Conservation (phyloP, 805 yeast genomes). For the Dipodascus geniculatus region DNA sequence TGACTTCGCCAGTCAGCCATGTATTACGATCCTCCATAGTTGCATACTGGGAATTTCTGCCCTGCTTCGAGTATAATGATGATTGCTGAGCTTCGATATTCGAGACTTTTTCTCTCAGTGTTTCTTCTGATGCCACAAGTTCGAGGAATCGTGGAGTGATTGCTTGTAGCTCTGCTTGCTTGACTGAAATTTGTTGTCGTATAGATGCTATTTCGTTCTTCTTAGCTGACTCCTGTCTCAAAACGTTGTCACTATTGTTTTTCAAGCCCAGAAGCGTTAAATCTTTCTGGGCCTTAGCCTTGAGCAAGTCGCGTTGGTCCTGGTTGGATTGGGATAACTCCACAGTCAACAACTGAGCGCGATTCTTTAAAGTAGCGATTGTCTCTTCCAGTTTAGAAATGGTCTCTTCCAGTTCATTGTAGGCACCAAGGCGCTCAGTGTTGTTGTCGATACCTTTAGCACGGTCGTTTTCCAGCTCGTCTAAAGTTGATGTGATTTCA, state of each 20-base stretch:
- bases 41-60: constrained; percentile 49
- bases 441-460: constrained; percentile 1
- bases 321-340: constrained; percentile 45
- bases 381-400: constrained; percentile 6
- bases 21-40: constrained; percentile 46
- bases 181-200: constrained; percentile 5
- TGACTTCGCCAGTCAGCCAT: constrained; percentile 52
- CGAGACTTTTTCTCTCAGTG: constrained; percentile 29
- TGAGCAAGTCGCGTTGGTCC: constrained; percentile 39
- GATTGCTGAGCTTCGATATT: constrained; percentile 43
- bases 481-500: constrained; percentile 49
- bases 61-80: constrained; percentile 58
- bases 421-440: constrained; percentile 6
- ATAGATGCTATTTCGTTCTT: constrained; percentile 29
- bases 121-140: constrained; percentile 31
- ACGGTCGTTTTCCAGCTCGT: constrained; percentile 40
- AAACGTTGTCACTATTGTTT: constrained; percentile 13
- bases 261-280: constrained; percentile 24
- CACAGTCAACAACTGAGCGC: constrained; percentile 38
- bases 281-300: constrained; percentile 27
- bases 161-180: constrained; percentile 5
- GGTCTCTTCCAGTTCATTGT: constrained; percentile 6
- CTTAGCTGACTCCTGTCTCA: constrained; percentile 15
- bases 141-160: constrained; percentile 8
- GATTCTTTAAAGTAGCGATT: constrained; percentile 36